A percentile compares a stretch with the other conserved stretches of the same genome.
Conservation (phyloP, 805 yeast species). For the Hanseniaspora pseudoguilliermondii region DNA sequence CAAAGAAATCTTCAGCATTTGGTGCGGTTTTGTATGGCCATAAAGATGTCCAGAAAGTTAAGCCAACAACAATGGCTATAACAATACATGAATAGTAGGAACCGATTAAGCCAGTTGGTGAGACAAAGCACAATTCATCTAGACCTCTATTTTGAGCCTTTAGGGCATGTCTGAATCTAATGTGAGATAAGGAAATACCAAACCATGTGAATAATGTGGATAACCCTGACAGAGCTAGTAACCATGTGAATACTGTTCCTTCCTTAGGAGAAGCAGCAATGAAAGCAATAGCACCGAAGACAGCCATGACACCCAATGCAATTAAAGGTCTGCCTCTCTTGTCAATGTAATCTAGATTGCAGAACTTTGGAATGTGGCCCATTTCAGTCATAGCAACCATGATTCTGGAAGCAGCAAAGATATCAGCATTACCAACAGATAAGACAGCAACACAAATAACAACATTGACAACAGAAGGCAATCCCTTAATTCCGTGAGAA, state of each 20-base stretch:
- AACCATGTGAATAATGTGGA: slow-evolving; percentile 46
- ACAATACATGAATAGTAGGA: slow-evolving; percentile 45
- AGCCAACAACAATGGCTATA: slow-evolving; percentile 44
- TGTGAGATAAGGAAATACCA: slow-evolving; percentile 38
- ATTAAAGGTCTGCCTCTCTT: slow-evolving; percentile 54
- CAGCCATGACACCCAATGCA: slow-evolving; percentile 38
- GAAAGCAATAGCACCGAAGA: slow-evolving; percentile 47
- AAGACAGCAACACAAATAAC: slow-evolving; percentile 53
- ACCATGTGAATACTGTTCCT: slow-evolving; percentile 49
- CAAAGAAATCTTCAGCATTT: slow-evolving; percentile 34
- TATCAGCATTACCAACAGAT: slow-evolving; percentile 61
- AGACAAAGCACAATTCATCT: slow-evolving; percentile 49
- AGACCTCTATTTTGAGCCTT: slow-evolving; percentile 41
- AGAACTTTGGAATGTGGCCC: slow-evolving; percentile 43
- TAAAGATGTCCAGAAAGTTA: slow-evolving; percentile 71
- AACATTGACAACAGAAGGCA: slow-evolving; percentile 55
- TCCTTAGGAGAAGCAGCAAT: slow-evolving; percentile 41
- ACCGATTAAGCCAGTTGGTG: slow-evolving; percentile 54
- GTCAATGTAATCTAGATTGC: slow-evolving; percentile 47
- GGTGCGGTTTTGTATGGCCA: slow-evolving; percentile 46
- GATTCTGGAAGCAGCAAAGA: slow-evolving; percentile 57
- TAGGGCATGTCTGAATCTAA: slow-evolving; percentile 47
- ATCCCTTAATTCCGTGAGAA: slow-evolving; percentile 49
- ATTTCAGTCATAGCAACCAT: slow-evolving; percentile 49
- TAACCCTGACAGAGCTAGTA: slow-evolving; percentile 47